Evolutionary conservation across 2,329 filamentous ascomycete genomes (phyloP).

Genomic region (Cercospora nicotianae): DNA sequence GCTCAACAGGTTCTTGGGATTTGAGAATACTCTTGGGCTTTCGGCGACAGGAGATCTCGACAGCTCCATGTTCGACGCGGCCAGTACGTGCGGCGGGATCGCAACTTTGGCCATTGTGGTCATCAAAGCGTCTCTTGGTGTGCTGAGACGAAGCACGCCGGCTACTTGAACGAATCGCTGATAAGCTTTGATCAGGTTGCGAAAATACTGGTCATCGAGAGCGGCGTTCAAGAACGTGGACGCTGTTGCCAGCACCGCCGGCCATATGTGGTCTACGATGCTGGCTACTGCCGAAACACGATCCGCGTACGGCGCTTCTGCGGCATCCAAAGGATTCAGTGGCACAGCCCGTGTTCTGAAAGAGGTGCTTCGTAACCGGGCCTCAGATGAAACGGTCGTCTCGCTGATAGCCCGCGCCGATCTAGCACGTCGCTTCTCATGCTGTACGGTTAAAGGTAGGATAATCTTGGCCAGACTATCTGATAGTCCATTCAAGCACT

Average conservation of each 20-base stretch:
- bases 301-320: constrained; percentile 67
- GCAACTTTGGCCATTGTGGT: constrained; percentile 92
- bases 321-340: constrained; percentile 76
- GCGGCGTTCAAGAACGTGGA: constrained; percentile 93
- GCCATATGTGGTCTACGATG: constrained; percentile 92
- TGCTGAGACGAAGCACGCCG: constrained; percentile 77
- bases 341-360: constrained; percentile 76
- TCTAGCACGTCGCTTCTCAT: constrained; percentile 57
- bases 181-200: constrained; percentile 85
- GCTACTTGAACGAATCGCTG: constrained; percentile 95
- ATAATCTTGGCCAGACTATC: constrained; percentile 93
- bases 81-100: constrained; percentile 72
- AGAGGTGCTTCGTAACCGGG: constrained; percentile 58
- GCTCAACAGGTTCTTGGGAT: constrained; percentile 70
- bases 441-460: constrained; percentile 81
- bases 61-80: constrained; percentile 40
- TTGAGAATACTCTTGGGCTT: constrained; percentile 62
- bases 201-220: constrained; percentile 90
- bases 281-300: constrained; percentile 76
- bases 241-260: constrained; percentile 87
- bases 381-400: constrained; percentile 30
- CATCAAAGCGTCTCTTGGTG: constrained; percentile 89
- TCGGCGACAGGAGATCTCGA: constrained; percentile 47
- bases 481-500: constrained; percentile 85
- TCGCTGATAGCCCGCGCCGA: constrained; percentile 19